A percentile compares a stretch with the other conserved stretches of the same genome.
phyloP scores from a whole-genome alignment of 2,329 filamentous ascomycete genomes.

The Penicillium sp. region DNA sequence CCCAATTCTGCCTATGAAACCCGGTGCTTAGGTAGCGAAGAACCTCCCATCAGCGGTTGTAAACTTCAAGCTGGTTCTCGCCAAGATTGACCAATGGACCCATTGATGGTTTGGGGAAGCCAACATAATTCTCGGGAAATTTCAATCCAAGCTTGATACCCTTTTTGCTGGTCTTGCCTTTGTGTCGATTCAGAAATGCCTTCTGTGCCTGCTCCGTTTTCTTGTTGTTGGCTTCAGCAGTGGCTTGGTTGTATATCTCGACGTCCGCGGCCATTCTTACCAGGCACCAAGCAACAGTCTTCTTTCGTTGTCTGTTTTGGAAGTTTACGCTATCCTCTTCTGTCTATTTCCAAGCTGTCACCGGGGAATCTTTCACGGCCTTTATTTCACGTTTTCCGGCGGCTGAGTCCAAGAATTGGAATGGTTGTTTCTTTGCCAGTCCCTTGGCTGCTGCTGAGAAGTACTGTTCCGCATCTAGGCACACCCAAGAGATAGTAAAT shows the following conservation, averaged over 20 bases:
- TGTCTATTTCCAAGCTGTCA: not conserved
- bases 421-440: not conserved
- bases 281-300: not conserved
- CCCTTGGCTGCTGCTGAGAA: not conserved
- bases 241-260: not conserved
- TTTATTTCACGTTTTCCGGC: not conserved
- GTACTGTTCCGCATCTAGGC: not conserved
- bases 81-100: not conserved
- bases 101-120: not conserved
- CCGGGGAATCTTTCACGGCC: not conserved
- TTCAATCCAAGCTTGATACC: not conserved
- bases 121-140: not conserved
- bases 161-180: not conserved
- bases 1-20: not conserved
- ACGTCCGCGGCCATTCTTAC: not conserved
- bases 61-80: not conserved
- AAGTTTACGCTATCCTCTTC: not conserved
- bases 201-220: not conserved
- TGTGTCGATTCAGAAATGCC: not conserved
- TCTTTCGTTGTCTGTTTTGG: not conserved
- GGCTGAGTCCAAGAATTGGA: not conserved
- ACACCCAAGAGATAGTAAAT: not conserved
- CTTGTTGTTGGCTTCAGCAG: not conserved
- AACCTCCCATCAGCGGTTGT: not conserved
- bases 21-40: not conserved